Evolutionary conservation across 371 early-diverging fungal genomes (phyloP).

Genomic region (Thermomucor indicae-seudaticae): DNA sequence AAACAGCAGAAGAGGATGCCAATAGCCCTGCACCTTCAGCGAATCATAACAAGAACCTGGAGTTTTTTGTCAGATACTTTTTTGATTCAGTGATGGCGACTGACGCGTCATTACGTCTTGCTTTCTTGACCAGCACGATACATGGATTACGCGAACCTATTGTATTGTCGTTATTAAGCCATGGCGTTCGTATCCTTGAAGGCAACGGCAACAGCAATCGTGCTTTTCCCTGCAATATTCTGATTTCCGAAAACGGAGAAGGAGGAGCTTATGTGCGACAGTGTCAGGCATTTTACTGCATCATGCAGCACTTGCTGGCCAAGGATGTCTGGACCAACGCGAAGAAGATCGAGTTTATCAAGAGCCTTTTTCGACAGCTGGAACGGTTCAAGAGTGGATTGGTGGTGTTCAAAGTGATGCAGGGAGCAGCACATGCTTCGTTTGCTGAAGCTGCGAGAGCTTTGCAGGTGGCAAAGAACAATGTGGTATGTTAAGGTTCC

Average conservation of each 20-base stretch:
- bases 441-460: conserved; percentile 47
- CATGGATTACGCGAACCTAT: conserved; percentile 39
- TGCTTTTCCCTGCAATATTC: conserved; percentile 41
- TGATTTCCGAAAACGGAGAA: conserved; percentile 29
- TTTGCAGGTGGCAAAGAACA: conserved; percentile 28
- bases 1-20: conserved; percentile 4
- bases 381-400: conserved; percentile 36
- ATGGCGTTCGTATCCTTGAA: conserved; percentile 34
- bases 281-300: conserved; percentile 46
- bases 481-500: too few relatives aligned
- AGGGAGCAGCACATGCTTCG: conserved; percentile 30
- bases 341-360: conserved; percentile 48
- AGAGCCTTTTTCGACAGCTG: conserved; percentile 47
- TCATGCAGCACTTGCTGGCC: conserved; percentile 52
- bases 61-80: conserved; percentile 50
- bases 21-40: conserved; percentile 4
- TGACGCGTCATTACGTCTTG: conserved; percentile 31
- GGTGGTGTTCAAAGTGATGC: conserved; percentile 50
- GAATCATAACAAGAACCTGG: conserved; percentile 30
- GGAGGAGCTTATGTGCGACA: conserved; percentile 32
- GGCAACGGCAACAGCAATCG: conserved; percentile 22
- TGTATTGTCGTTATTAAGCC: conserved; percentile 27
- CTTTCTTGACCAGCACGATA: conserved; percentile 36
- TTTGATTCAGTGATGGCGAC: conserved; percentile 51
- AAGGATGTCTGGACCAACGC: conserved; percentile 43